Evolutionary conservation across 2,329 filamentous ascomycete genomes (phyloP).

Genomic region (Tolypocladium nubicola): DNA sequence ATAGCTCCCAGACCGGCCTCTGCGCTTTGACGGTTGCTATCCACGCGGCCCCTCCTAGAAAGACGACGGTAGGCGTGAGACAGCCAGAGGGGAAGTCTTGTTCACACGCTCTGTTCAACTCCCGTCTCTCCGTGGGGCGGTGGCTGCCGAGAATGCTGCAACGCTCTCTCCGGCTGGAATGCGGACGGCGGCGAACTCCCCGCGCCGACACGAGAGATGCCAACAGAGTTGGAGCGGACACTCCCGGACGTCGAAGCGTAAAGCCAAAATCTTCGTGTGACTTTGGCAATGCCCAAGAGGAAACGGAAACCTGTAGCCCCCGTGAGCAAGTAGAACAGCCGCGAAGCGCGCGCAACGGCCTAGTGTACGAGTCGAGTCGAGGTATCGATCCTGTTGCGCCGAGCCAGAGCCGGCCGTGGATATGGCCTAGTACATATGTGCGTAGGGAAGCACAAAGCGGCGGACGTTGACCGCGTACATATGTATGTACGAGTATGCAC

Average conservation of each 20-base stretch:
- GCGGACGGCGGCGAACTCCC: background rate
- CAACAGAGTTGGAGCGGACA: background rate
- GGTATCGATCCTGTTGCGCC: background rate
- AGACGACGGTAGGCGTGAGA: background rate
- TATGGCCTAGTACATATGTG: slow-evolving; percentile 2
- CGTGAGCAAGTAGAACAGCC: background rate
- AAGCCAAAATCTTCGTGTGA: background rate
- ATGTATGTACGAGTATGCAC: slow-evolving; percentile 3
- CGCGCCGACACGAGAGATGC: background rate
- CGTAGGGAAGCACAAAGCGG: background rate
- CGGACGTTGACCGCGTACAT: slow-evolving; percentile 2
- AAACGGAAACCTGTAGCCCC: background rate
- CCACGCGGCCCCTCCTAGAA: background rate
- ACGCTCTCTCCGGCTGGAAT: background rate
- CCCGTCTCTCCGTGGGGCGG: background rate
- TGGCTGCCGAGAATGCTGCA: background rate
- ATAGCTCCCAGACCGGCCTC: background rate
- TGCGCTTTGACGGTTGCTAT: background rate
- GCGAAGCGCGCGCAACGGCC: background rate
- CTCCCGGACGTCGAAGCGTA: background rate
- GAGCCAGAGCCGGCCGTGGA: background rate
- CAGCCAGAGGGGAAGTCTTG: background rate
- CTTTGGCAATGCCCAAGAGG: background rate
- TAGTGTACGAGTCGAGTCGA: background rate
- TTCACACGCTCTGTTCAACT: background rate